Base-by-base conservation (phyloP, 352 stramenopile genomes). In the Hyaloperonospora arabidopsidis region DNA sequence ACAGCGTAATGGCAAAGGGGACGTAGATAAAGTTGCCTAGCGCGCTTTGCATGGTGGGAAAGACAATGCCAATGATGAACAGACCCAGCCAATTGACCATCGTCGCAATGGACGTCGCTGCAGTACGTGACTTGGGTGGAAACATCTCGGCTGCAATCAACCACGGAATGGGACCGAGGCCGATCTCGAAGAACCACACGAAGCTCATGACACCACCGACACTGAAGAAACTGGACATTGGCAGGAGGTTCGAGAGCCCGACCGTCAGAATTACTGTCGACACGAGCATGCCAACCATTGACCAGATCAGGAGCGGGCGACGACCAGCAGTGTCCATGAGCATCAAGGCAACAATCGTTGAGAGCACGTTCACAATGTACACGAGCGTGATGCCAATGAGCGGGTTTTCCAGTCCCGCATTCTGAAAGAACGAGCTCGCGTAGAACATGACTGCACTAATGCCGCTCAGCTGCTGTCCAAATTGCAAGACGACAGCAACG, bases 71-170 rank as follows among this genome's bases (percentile, higher is more conserved):
- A 36, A 98, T 80, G 55, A 97, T 74, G 72, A 98, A 97, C 34
- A 95, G 95, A 59, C 86, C 97, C 11, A 76, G 65, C 95, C 95
- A 98, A 68, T 98, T 98, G 39, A 97, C 62, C 79, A 97, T 94
- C 49, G 74, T 96, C 18, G 81, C 93, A 34, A 94, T 77, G n/a
- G 76, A 89, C 66, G 96, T 97, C 40, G 83, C 81, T 5, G 79
- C 76, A 7, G 86, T 86, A 35, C 96, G 88, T 35, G 96, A 96
- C 63, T 95, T 95, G 10, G 85, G 70, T 43, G 93, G 84, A 67
- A 97, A 97, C 87, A 98, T 97, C 68, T 98, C 94, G 10, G 90
- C 89, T 6, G 97, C 89, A 53, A 98, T 97, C 13, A 98, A 66
- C 94, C 92, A 98, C 40, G 94, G 93, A 57, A 98, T 98, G 10